Base-by-base conservation (phyloP, 1,284 basidiomycete species). In the Ustilago nuda region DNA sequence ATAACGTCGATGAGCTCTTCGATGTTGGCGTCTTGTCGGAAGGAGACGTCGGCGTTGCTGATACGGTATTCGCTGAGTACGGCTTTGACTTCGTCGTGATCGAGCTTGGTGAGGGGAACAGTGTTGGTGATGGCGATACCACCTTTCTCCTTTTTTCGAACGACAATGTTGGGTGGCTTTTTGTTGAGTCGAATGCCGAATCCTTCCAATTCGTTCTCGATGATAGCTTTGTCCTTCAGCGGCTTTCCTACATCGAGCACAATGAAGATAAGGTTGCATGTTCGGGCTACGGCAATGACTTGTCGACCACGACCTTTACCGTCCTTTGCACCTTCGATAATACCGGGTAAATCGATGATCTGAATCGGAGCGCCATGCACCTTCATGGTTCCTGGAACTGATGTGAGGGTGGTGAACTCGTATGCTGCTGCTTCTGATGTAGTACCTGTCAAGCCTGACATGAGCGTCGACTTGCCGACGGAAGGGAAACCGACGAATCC, bases 211-310 rank as follows among this genome's bases (percentile, higher is more conserved):
- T 99, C 96, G 51, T 89, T 86, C 86, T 97, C 94, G 72, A 99
- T 93, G 82, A 97, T 88, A 62, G 91, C 92, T 84, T 99, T 94
- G 88, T 99, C 96, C 50, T 92, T 73, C 30, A 99, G 90, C 12
- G 97, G 97, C 87, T 99, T 99, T 46, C 97, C 90, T 13, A 99
- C 97, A 84, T 99, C 97, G 46, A 99, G 90, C 35, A 99, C 93
- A 85, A 99, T 98, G 87, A 98, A 99, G 78, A 99, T 98, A 55
- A 99, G 91, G 87, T 99, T 95, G 87, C 97, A 99, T 53, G 97
- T 98, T 74, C 96, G 91, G 23, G 95, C 95, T 75, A 98, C 95
- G 72, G 95, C 95, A 85, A 91, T 90, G 68, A 91, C 96, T 90
- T 99, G 97, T 82, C 94, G 91, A 89, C 97, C 97, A 89, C 97